Evolutionary conservation across 768 basidiomycete genomes (phyloP).

Genomic region (Boletus huronensis): DNA sequence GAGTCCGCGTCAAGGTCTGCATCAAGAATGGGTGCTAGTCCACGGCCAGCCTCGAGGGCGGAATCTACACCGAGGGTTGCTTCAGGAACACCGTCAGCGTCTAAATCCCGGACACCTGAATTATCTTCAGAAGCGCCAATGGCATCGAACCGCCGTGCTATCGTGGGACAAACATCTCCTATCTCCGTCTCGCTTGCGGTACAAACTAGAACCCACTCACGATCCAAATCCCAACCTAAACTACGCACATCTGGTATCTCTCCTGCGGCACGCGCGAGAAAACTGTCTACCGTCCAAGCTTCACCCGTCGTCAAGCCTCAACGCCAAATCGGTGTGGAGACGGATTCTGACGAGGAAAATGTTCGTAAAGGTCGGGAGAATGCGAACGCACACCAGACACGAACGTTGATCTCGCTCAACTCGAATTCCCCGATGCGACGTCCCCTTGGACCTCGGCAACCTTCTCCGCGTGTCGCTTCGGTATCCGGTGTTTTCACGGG

Average conservation of each 20-base stretch:
- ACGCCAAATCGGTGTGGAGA: constrained; percentile 11
- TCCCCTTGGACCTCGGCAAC: constrained; percentile 22
- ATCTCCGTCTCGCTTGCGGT: neutral
- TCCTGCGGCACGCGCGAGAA: constrained; percentile 15
- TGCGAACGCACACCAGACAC: neutral
- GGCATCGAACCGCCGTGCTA: neutral
- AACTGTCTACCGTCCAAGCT: constrained; percentile 30
- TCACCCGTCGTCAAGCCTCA: constrained; percentile 23
- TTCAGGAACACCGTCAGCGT: neutral
- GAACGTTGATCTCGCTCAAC: constrained; percentile 18
- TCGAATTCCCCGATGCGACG: constrained; percentile 25
- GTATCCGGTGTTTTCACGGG: neutral
- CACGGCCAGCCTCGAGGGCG: constrained; percentile 17
- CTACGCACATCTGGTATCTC: constrained; percentile 12
- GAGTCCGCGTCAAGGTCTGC: constrained; percentile 16
- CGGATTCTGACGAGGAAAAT: neutral
- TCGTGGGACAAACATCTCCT: neutral
- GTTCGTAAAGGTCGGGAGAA: neutral
- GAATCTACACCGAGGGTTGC: neutral
- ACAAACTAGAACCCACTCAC: constrained; percentile 17
- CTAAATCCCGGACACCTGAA: constrained; percentile 1
- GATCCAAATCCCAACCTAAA: constrained; percentile 38
- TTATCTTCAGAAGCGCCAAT: neutral
- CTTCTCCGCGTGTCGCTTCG: constrained; percentile 13
- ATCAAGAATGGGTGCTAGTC: constrained; percentile 15